Conservation (phyloP, 148 eudicot species). For the Camellia lanceoleosa region DNA sequence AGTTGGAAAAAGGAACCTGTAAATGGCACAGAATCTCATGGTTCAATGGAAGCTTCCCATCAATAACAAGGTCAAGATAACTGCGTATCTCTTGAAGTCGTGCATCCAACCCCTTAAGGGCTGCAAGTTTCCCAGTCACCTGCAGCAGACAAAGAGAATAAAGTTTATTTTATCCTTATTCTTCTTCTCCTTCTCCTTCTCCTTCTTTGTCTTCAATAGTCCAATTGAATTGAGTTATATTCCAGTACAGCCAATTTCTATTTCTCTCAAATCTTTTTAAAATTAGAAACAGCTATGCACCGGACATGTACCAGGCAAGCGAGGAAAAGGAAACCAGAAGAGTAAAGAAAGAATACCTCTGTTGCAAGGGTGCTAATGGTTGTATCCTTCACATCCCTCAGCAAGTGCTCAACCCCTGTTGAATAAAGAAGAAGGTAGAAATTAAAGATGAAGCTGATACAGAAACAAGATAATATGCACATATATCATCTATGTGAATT, state of each 20-base stretch:
- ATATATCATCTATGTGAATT: not conserved
- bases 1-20: conserved; percentile 47
- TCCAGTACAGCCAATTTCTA: not conserved
- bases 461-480: not conserved
- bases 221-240: not conserved
- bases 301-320: not conserved
- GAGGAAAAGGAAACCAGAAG: not conserved
- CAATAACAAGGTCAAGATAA: conserved; percentile 86
- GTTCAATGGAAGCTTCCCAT: conserved; percentile 78
- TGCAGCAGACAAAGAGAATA: conserved; percentile 19
- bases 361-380: conserved; percentile 96
- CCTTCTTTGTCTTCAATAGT: too few relatives aligned
- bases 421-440: not conserved
- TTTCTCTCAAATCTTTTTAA: not conserved
- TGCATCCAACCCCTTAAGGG: conserved; percentile 93
- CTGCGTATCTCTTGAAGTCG: conserved; percentile 79
- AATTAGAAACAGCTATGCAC: not conserved
- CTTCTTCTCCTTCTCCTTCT: not conserved
- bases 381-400: conserved; percentile 98
- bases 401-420: conserved; percentile 94
- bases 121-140: conserved; percentile 96
- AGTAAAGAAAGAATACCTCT: conserved; percentile 45
- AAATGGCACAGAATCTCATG: conserved; percentile 95
- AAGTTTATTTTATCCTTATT: not conserved
- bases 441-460: not conserved